Evolutionary conservation across 192 early-diverging fungal species (phyloP).

Genomic region (Coemansia sp.): DNA sequence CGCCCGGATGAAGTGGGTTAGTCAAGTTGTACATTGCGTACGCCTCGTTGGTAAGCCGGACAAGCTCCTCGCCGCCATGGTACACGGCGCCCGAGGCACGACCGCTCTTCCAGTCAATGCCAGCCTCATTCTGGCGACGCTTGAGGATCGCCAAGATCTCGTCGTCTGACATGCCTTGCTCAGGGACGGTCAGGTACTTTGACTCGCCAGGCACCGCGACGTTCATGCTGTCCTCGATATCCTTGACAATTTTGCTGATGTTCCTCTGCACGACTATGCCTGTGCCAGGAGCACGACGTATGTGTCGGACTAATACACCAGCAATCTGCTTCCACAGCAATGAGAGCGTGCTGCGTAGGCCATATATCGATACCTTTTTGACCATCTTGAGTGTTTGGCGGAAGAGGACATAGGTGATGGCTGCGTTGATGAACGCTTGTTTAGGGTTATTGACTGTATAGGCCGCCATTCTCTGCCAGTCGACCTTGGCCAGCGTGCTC

Average conservation of each 20-base stretch:
- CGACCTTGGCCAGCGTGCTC: slow-evolving; percentile 48
- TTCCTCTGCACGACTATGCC: slow-evolving; percentile 71
- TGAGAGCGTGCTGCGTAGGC: slow-evolving; percentile 23
- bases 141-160: slow-evolving; percentile 64
- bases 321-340: slow-evolving; percentile 39
- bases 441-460: slow-evolving; percentile 43
- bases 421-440: slow-evolving; percentile 46
- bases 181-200: slow-evolving; percentile 69
- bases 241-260: slow-evolving; percentile 73
- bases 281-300: slow-evolving; percentile 55
- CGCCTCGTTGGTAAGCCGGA: slow-evolving; percentile 71
- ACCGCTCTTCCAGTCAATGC: slow-evolving; percentile 82
- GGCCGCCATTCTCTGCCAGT: slow-evolving; percentile 44
- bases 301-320: slow-evolving; percentile 29
- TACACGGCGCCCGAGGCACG: slow-evolving; percentile 90
- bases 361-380: slow-evolving; percentile 41
- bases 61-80: slow-evolving; percentile 87
- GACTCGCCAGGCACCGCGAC: slow-evolving; percentile 63
- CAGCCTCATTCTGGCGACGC: slow-evolving; percentile 61
- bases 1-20: slow-evolving; percentile 93
- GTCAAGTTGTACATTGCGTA: slow-evolving; percentile 79
- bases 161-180: slow-evolving; percentile 62
- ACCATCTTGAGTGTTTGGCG: slow-evolving; percentile 37
- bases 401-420: slow-evolving; percentile 40
- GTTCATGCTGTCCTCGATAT: slow-evolving; percentile 80